Evolutionary conservation across 768 basidiomycete genomes (phyloP).

Genomic region (Mrakia frigida): DNA sequence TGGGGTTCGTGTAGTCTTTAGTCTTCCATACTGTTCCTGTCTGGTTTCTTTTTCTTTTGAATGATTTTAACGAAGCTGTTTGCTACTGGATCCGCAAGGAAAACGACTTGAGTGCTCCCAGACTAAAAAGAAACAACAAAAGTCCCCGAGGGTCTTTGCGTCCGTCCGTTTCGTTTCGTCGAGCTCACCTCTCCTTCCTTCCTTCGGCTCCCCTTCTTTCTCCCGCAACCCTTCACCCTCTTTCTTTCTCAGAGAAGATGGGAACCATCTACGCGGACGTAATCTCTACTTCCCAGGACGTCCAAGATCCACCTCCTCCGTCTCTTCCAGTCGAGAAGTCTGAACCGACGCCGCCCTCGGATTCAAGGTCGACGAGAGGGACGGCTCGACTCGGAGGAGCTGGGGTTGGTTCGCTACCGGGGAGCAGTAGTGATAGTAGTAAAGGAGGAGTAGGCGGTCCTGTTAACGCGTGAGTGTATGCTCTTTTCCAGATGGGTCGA

Average conservation of each 20-base stretch:
- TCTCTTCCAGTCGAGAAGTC: no score
- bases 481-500: neutral
- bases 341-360: neutral
- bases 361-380: neutral
- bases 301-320: neutral
- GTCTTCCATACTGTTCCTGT: neutral
- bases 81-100: no score
- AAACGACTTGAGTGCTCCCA: no score
- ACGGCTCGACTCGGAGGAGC: neutral
- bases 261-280: conserved; percentile 1
- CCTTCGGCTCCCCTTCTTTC: neutral
- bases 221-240: neutral
- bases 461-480: neutral
- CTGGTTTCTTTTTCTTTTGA: neutral
- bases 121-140: no score
- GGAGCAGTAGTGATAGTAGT: neutral
- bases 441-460: no score
- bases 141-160: neutral
- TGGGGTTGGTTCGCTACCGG: neutral
- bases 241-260: neutral
- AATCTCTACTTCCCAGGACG: neutral
- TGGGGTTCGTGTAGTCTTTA: neutral
- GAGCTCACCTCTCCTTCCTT: conserved; percentile 2
- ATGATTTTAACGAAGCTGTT: neutral
- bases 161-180: neutral